Percentiles rank a stretch among this genome's conserved stretches.
Conservation (phyloP, 495 filamentous ascomycete genomes). For the Pseudevernia furfuracea region DNA sequence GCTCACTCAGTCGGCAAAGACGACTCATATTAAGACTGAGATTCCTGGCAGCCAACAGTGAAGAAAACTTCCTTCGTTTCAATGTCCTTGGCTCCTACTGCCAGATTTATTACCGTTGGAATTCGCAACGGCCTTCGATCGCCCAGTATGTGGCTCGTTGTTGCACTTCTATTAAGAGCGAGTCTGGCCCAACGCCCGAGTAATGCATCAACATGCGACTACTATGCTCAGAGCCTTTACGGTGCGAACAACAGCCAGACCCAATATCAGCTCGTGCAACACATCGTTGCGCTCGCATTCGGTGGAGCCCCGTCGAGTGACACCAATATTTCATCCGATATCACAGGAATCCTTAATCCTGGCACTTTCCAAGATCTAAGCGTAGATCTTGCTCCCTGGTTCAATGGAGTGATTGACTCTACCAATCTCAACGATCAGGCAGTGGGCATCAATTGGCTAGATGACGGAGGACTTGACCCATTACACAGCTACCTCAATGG, state of each 20-base stretch:
- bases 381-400: slow-evolving; percentile 48
- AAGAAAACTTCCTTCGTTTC: not conserved
- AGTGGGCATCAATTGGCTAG: slow-evolving; percentile 46
- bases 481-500: slow-evolving; percentile 5
- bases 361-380: slow-evolving; percentile 35
- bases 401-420: slow-evolving; percentile 42
- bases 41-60: not conserved
- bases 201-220: slow-evolving; percentile 47
- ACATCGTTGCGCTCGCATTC: slow-evolving; percentile 49
- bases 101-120: no score
- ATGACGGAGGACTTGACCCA: slow-evolving; percentile 38
- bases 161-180: not conserved
- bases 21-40: not conserved
- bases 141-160: slow-evolving; percentile 5
- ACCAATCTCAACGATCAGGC: slow-evolving; percentile 38
- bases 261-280: slow-evolving; percentile 43
- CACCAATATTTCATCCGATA: slow-evolving; percentile 38
- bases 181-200: slow-evolving; percentile 37
- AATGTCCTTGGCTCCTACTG: not conserved
- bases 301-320: slow-evolving; percentile 37
- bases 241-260: slow-evolving; percentile 47
- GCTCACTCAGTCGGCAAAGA: not conserved
- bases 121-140: not conserved
- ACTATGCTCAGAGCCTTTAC: slow-evolving; percentile 46
- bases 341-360: slow-evolving; percentile 45